Evolutionary conservation across 1,139 yeast species (phyloP).

Genomic region (Suhomyces bolitotheri): DNA sequence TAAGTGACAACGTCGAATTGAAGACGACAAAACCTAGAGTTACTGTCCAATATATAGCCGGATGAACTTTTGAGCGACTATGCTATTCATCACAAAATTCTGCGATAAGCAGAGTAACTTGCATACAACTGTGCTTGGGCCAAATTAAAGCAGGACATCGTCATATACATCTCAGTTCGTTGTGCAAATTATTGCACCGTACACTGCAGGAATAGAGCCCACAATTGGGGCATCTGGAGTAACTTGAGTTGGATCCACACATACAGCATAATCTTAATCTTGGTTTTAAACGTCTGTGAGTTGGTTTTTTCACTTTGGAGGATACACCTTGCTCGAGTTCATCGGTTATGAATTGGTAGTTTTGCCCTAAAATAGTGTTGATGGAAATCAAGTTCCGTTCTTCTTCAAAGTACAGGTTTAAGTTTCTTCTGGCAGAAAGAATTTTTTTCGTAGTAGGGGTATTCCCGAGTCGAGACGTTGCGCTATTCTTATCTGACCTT

Average conservation of each 20-base stretch:
- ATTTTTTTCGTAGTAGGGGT: conserved; percentile 49
- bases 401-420: conserved; percentile 50
- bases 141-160: no score
- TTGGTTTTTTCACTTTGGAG: conserved; percentile 15
- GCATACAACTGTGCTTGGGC: no score
- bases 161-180: conserved; percentile 42
- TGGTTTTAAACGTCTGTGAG: conserved; percentile 29
- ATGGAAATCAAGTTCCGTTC: conserved; percentile 46
- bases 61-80: no score
- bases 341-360: conserved; percentile 45
- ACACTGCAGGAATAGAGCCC: conserved; percentile 48
- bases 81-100: no score
- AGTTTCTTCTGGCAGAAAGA: conserved; percentile 46
- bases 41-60: no score
- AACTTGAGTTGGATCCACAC: conserved; percentile 41
- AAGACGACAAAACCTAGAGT: no score
- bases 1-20: no score
- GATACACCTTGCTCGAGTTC: conserved; percentile 12
- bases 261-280: conserved; percentile 44
- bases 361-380: conserved; percentile 42
- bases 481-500: conserved; percentile 23
- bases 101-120: no score
- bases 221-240: conserved; percentile 43
- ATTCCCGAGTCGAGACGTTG: conserved; percentile 40
- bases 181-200: conserved; percentile 42